Conservation (phyloP, 441 rosid species). For the Erodium trifolium region DNA sequence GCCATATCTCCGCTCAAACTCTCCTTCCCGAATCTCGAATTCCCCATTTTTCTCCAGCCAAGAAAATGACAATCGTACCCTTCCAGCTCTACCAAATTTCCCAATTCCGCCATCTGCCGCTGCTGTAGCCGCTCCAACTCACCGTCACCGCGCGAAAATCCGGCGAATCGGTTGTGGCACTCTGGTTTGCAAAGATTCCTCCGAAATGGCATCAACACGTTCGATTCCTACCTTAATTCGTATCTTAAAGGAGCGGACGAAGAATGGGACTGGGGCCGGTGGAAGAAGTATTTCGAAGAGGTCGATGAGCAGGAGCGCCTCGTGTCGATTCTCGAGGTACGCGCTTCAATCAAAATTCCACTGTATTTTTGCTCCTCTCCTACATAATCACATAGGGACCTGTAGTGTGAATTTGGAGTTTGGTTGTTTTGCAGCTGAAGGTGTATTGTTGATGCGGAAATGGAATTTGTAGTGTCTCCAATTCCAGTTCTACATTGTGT, state of each 20-base stretch:
- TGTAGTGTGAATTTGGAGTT: background rate
- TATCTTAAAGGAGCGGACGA: slow-evolving; percentile 15
- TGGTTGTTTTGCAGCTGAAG: background rate
- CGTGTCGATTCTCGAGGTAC: slow-evolving; percentile 61
- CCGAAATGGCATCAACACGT: background rate
- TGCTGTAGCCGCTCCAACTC: slow-evolving; percentile 23
- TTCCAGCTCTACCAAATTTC: slow-evolving; percentile 14
- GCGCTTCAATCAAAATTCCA: background rate
- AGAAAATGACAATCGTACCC: background rate
- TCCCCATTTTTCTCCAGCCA: background rate
- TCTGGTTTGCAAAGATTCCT: background rate
- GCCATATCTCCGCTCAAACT: background rate
- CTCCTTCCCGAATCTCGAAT: background rate
- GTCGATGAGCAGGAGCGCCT: slow-evolving; percentile 83
- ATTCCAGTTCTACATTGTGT: background rate
- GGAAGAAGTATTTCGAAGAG: slow-evolving; percentile 77
- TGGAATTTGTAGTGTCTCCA: background rate
- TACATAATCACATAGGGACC: background rate
- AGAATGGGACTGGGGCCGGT: slow-evolving; percentile 89
- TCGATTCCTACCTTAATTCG: background rate
- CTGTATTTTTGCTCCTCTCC: background rate
- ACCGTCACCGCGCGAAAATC: background rate
- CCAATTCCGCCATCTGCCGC: slow-evolving; percentile 41
- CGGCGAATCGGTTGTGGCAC: slow-evolving; percentile 41
- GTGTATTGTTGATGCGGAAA: background rate